Conservation (phyloP, 257 asterid genomes). For the Przewalskia tangutica region DNA sequence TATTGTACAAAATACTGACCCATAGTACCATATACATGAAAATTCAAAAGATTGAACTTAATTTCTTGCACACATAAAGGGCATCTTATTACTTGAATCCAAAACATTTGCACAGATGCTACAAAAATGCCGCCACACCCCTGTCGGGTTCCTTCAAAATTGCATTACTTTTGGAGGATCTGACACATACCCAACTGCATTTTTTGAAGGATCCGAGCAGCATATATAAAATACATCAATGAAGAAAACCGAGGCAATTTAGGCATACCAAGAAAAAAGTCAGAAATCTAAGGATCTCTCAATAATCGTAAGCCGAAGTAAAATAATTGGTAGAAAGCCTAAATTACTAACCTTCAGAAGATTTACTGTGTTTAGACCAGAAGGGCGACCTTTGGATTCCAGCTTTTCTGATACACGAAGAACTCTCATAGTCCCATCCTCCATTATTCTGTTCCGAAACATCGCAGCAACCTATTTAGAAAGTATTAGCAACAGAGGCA, state of each 20-base stretch:
- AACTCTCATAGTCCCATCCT: slow-evolving; percentile 56
- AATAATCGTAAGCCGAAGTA: slow-evolving; percentile 2
- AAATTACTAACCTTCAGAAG: slow-evolving; percentile 64
- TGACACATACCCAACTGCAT: neutral
- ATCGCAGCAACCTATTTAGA: slow-evolving; percentile 51
- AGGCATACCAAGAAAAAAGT: neutral
- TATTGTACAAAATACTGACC: no score
- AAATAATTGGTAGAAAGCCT: slow-evolving; percentile 1
- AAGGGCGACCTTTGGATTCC: slow-evolving; percentile 64
- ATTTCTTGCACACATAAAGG: neutral
- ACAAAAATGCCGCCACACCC: neutral
- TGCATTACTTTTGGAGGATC: neutral
- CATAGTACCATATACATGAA: neutral
- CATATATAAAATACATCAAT: neutral
- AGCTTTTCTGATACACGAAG: slow-evolving; percentile 54
- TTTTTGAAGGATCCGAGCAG: neutral
- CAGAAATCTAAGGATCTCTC: neutral
- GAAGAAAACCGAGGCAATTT: neutral
- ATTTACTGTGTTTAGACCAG: slow-evolving; percentile 89
- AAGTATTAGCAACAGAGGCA: slow-evolving; percentile 14
- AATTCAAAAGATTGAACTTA: neutral
- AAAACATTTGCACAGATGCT: neutral
- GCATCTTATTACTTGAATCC: neutral
- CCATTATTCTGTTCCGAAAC: slow-evolving; percentile 51
- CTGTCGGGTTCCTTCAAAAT: neutral